These are phyloP conservation scores for Salix udensis DNA, from an alignment of 345 rosid species.

Conservation along the genomic window DNA sequence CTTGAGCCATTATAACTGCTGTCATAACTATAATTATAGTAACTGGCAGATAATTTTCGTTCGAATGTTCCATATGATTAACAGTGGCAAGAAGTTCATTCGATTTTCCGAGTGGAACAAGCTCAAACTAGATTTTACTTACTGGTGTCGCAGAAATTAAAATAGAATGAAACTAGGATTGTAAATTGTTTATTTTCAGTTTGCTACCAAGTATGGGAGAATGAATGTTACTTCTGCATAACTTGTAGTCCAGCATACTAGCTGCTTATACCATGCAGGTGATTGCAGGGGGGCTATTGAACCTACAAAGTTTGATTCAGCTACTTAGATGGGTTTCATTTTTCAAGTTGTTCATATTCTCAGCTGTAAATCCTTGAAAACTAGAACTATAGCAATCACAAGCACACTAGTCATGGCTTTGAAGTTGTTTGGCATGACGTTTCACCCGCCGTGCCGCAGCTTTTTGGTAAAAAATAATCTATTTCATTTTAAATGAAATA, in stretches of 20 bases:
- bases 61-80: too few relatives aligned
- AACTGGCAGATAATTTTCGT: background rate
- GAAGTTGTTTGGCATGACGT: too few relatives aligned
- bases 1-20: background rate
- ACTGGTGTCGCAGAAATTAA: too few relatives aligned
- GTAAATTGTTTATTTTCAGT: background rate
- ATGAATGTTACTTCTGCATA: background rate
- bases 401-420: conserved; percentile 8
- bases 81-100: too few relatives aligned
- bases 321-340: background rate
- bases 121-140: too few relatives aligned
- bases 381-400: background rate
- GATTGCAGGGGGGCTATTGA: background rate
- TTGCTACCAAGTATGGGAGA: background rate
- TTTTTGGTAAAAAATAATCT: too few relatives aligned
- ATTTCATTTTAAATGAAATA: too few relatives aligned
- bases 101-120: too few relatives aligned
- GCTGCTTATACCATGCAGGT: background rate
- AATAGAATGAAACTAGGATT: too few relatives aligned
- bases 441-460: too few relatives aligned
- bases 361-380: background rate
- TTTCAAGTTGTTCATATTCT: background rate
- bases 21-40: background rate
- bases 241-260: background rate
- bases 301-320: background rate